Base-by-base conservation (phyloP, 371 early-diverging fungal genomes). In the Lichtheimia corymbifera region DNA sequence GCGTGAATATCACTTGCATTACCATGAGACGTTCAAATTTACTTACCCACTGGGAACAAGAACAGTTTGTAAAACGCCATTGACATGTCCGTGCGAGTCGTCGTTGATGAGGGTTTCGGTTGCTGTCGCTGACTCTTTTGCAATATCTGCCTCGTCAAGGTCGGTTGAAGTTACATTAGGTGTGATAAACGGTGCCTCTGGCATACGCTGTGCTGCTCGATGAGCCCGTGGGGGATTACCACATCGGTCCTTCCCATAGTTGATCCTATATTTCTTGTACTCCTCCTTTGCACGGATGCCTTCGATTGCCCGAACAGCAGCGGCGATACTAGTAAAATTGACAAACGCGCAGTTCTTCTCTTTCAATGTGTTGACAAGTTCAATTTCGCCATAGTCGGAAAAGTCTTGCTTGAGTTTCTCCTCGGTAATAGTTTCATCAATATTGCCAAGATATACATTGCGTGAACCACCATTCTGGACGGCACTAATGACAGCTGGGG, bases 201-300 rank as follows among this genome's bases (percentile, higher is more conserved):
- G 41, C 18, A 44, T 55, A 24, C 44, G 59, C 18, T 47, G 60
- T 24, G 4, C 41, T 5, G 50, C 30, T 4, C 28, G 58, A 30
- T 60, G 61, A 15, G 50, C 50, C 14, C 76, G 67, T 20, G 82
- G 80, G 18, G 85, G 77, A 53, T 83, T 80, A 30, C 88, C 91
- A 66, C 93, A 95, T 6, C 94, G 82, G 71, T 95, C 95, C 71
- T 90, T 91, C 35, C 95, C 94, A 77, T 84, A 93, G 57, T 85
- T 86, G 50, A 95, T 75, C 27, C 83, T 68, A 50, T 80, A 77
- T 24, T 75, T 71, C 11, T 66, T 65, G 63, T 88, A 90, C 22
- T 80, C 83, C 6, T 84, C 83, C 40, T 84, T 80, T 3, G 58
- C 28, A n/a, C 71, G 67, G 35, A 95, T 83, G 5, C 76, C 77